Conservation (phyloP, 805 yeast species). For the Saccharomycopsis microspora region DNA sequence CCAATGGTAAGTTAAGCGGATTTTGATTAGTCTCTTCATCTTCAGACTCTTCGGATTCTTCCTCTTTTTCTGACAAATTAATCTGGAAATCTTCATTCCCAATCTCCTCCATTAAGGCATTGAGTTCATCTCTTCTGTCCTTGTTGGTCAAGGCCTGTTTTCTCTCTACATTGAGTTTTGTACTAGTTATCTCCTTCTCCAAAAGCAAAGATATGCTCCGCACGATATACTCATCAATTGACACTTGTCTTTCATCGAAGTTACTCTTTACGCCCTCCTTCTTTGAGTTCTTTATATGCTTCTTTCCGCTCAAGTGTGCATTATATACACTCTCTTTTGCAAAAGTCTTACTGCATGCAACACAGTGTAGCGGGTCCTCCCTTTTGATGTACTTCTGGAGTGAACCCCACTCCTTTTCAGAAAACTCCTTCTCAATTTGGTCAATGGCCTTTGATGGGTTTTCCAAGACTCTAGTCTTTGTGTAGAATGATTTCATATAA, state of each 20-base stretch:
- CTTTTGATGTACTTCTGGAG: constrained; percentile 5
- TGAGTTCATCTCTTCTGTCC: constrained; percentile 48
- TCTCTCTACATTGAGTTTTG: constrained; percentile 56
- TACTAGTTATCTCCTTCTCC: constrained; percentile 30
- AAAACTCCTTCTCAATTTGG: constrained; percentile 18
- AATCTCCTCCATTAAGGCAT: constrained; percentile 26
- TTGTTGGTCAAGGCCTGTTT: constrained; percentile 56
- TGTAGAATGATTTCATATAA: constrained; percentile 40
- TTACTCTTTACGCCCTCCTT: neutral
- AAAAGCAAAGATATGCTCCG: constrained; percentile 28
- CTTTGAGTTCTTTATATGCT: constrained; percentile 46
- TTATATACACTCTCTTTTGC: constrained; percentile 52
- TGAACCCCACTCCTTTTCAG: constrained; percentile 7
- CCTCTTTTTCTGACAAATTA: constrained; percentile 13
- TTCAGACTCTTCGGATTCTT: constrained; percentile 17
- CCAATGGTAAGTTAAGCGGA: constrained; percentile 60
- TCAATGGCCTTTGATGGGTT: constrained; percentile 25
- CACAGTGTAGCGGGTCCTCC: constrained; percentile 28
- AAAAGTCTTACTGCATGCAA: constrained; percentile 51
- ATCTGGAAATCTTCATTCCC: constrained; percentile 21
- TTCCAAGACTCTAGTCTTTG: constrained; percentile 37
- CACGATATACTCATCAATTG: constrained; percentile 30
- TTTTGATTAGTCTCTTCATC: constrained; percentile 23
- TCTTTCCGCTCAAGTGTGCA: constrained; percentile 64
- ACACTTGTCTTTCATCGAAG: constrained; percentile 17